Evolutionary conservation across 768 basidiomycete genomes (phyloP).

Genomic region (Leccinum rimulosum): DNA sequence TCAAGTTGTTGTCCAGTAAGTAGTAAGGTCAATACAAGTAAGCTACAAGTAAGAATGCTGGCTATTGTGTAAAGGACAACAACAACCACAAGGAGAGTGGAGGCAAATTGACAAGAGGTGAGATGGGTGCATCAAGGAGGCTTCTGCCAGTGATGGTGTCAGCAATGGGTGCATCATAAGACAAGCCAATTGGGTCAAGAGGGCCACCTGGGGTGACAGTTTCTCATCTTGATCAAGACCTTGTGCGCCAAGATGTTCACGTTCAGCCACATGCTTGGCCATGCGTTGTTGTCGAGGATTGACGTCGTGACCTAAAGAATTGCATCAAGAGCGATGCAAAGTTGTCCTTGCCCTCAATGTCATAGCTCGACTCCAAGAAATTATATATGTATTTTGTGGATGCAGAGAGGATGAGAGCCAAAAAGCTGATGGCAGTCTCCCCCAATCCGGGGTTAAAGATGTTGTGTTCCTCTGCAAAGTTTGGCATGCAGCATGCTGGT

Average conservation of each 20-base stretch:
- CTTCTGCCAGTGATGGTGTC: too few relatives aligned
- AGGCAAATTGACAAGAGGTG: too few relatives aligned
- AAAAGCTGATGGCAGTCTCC: slow-evolving; percentile 81
- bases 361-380: slow-evolving; percentile 76
- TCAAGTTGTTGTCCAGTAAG: too few relatives aligned
- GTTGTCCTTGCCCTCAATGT: slow-evolving; percentile 86
- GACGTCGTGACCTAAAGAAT: slow-evolving; percentile 81
- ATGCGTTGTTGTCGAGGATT: slow-evolving; percentile 83
- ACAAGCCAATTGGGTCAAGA: too few relatives aligned
- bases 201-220: too few relatives aligned
- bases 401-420: slow-evolving; percentile 78
- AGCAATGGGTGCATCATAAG: too few relatives aligned
- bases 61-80: too few relatives aligned
- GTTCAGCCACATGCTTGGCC: slow-evolving; percentile 89
- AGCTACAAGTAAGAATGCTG: too few relatives aligned
- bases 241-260: slow-evolving; percentile 86
- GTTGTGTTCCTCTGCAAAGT: slow-evolving; percentile 44
- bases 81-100: too few relatives aligned
- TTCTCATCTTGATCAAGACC: slow-evolving; percentile 75
- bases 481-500: slow-evolving; percentile 32
- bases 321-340: slow-evolving; percentile 68
- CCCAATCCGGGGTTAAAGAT: slow-evolving; percentile 78
- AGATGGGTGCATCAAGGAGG: too few relatives aligned
- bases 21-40: too few relatives aligned
- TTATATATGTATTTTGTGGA: slow-evolving; percentile 72